These are phyloP conservation scores for Leptographium wingfieldii DNA, from an alignment of 2,329 filamentous ascomycete species.

Conservation along the genomic window DNA sequence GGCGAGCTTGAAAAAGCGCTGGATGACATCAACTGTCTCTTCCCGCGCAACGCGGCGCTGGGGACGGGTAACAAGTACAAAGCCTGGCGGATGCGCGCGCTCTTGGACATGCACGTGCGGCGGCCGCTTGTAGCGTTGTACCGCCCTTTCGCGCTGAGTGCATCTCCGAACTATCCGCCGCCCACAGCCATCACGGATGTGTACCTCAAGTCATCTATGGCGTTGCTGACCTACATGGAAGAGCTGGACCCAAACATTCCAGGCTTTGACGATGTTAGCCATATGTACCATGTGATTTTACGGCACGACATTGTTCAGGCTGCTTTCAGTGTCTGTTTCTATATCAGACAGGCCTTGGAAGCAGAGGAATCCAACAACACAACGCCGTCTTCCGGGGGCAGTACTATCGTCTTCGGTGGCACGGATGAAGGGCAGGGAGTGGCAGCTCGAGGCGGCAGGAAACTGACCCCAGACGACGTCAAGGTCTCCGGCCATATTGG, in stretches of 20 bases:
- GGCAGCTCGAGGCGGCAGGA: not conserved
- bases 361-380: constrained; percentile 6
- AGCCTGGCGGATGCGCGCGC: constrained; percentile 37
- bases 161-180: constrained; percentile 30
- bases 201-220: constrained; percentile 42
- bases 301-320: constrained; percentile 43
- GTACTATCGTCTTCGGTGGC: not conserved
- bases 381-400: not conserved
- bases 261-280: constrained; percentile 33
- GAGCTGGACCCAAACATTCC: constrained; percentile 35
- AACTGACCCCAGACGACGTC: not conserved
- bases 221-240: constrained; percentile 41
- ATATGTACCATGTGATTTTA: constrained; percentile 40
- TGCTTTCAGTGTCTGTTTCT: constrained; percentile 42
- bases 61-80: constrained; percentile 32
- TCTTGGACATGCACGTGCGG: constrained; percentile 42
- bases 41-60: constrained; percentile 31
- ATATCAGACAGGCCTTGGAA: constrained; percentile 27
- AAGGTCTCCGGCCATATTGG: not conserved
- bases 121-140: constrained; percentile 40
- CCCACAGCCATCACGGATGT: constrained; percentile 32
- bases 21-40: constrained; percentile 41
- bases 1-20: constrained; percentile 39
- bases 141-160: constrained; percentile 41
- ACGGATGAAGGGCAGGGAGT: not conserved